Base-by-base conservation (phyloP, 208 protist species). In the Cochliopodium minus region DNA sequence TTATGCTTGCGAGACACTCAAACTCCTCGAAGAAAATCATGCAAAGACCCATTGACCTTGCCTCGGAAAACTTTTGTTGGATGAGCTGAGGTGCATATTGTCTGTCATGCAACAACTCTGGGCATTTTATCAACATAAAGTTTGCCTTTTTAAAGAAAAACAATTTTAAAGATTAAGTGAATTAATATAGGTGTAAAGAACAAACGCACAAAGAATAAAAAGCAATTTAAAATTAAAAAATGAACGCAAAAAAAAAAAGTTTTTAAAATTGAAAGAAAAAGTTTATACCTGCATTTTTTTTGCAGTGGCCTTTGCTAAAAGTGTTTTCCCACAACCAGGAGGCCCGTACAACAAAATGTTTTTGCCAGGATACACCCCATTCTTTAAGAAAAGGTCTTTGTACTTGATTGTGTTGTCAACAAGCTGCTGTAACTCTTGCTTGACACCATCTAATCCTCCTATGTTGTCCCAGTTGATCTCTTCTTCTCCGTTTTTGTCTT, bases 1-100 rank as follows among this genome's bases (percentile, higher is more conserved):
- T 86, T 25, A 88, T 66, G 68, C 88, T 85, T 25, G 94, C 94
- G 49, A 99, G 96, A 2, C 92, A 98, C 75, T 99, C 97, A 33
- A 99, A 76, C 71, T 99, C 97, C 75, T 99, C 97, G 72, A 99
- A 99, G 85, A 99, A 99, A 32, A 99, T 83, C 22, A 99, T 94
- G 76, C 97, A 99, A 35, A 96, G 97, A 17, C 95, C 86, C 4
- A 95, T 92, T 35, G 67, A 54, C 48, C 97, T 78, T 15, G 97
- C 97, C 81, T 99, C 99, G 82, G 99, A 94, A 76, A 99, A 99
- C 39, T 99, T 77, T 52, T 99, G 91, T 11, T 94, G 71, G 23
- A 99, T 88, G 20, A 88, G n/a, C n/a, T n/a, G n/a, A n/a, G n/a
- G n/a, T n/a, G n/a, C n/a, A n/a, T n/a, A n/a, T n/a, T n/a, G n/a